Base-by-base conservation (phyloP, 768 basidiomycete genomes). In the Lepiota brunneoincarnata region DNA sequence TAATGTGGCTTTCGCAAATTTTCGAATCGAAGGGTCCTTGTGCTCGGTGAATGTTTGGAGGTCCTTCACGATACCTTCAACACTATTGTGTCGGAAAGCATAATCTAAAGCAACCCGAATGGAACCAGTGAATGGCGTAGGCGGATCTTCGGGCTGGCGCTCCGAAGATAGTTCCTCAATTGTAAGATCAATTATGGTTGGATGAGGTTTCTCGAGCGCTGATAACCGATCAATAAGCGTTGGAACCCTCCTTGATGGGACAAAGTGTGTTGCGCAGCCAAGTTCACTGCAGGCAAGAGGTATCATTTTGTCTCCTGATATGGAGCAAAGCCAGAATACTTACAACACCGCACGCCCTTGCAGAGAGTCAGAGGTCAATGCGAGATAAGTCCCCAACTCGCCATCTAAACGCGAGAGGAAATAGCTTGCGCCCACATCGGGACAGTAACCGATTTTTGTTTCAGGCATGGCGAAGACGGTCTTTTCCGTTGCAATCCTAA, bases 381-480 rank as follows among this genome's bases (percentile, higher is more conserved):
- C 92, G 39, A 98, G 82, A 73, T 96, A 99, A n/a, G 93, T 89
- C 38, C 97, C 97, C 41, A 98, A 64, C 59, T 93, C 77, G 10
- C 97, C 97, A 64, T 99, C 97, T 56, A 98, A 71, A 59, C 87
- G 82, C 35, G 93, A 86, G 46, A 99, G 74, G 75, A 93, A 95
- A 72, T 83, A 91, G 62, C 83, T 93, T 24, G 87, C 89, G 17
- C 97, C 97, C 21, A 99, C 95, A 69, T 99, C 96, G 24, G 96
- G 95, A 59, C 74, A 84, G 65, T 91, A 93, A 40, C 89, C 90
- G 62, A 94, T 93, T 63, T 89, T 90, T 11, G 91, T 93, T 74
- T 99, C 97, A 14, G 97, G 97, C 97, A 98, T 98, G 5, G 93
- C 88, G 67, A 98, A 91, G 1, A 80, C 55, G 0, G 95, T 97